Base-by-base conservation (phyloP, 441 rosid genomes). In the Populus hybrid region DNA sequence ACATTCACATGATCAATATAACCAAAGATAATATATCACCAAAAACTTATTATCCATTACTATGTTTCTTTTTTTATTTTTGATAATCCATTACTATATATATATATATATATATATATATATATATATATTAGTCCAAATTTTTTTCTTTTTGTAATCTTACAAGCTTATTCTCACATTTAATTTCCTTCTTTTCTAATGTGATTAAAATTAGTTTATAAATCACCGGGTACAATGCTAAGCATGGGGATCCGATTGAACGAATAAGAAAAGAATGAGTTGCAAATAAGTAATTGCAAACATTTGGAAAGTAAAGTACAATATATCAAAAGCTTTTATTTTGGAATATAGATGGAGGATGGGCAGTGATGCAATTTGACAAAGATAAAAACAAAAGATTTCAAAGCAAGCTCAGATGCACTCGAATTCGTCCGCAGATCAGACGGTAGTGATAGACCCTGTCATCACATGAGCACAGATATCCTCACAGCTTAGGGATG, bases 401-500 rank as follows among this genome's bases (percentile, higher is more conserved):
- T 26, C 28, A 38, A 9, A 10, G 1, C 46, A 50, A 50, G 20
- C 57, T 50, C 57, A 50, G 57, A 50, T 50, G 57, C 20, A 5
- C 57, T 14, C n/a, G 57, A 14, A 14, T 0, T 50, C 57, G 57
- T 50, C 57, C 7, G 57, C 2, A 50, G 57, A 50, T 50, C 57
- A 14, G 57, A 14, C 57, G n/a, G 0, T 50, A 1, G 57, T 50
- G 57, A 50, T 50, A 14, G 57, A 50, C 57, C 20, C 20, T 50
- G 0, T 50, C 57, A 50, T 50, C 57, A 50, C 20, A 14, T 50
- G 57, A 14, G 57, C 20, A 5, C 20, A 50, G n/a, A 0, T 14
- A 14, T 50, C 57, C 2, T 46, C 57, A 46, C 57, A 1, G 57
- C 57, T 14, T 4, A 20, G 6, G 0, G 1, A 0, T 86, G 92